Base-by-base conservation (phyloP, 768 basidiomycete species). In the Hericium rajendrae region DNA sequence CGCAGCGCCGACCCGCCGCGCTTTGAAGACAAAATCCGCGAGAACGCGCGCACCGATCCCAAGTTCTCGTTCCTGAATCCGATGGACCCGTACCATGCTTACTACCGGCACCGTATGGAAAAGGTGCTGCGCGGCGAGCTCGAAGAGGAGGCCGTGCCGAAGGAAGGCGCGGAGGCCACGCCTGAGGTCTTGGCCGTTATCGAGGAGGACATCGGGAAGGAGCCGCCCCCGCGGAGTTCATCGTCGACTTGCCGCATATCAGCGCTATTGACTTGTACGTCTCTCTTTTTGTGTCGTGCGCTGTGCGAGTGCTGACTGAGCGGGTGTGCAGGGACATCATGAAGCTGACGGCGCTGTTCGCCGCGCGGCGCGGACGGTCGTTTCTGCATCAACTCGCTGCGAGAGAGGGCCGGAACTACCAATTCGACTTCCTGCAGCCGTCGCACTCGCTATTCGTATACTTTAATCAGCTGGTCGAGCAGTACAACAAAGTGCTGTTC, bases 1-100 rank as follows among this genome's bases (percentile, higher is more conserved):
- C 87, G 90, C 62, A 95, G 94, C n/a, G 88, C 88, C 26, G 91
- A 97, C 66, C 93, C 94, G 6, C 82, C 85, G 10, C 84, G 88
- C 65, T 94, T 99, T 67, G 95, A 98, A 74, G 91, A 94, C 69
- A 94, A 95, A 74, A 93, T 99, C 71, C 85, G 94, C 65, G 94
- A 97, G 74, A 88, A 90, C 66, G 94, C 94, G 72, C 91, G 93
- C 73, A 81, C 85, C 62, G 95, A 98, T 77, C 92, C 94, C 57
- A 95, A 97, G 74, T 99, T 98, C 79, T 93, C 95, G 57, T 99
- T 99, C 78, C 82, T 99, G 71, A 95, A 95, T 76, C 86, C 91
- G 60, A 83, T 83, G 51, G 97, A 99, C 78, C 92, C 97, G 62
- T 99, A 97, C 76, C 92, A 98, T 85, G 91, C 91, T 59, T 98